Base-by-base conservation (phyloP, 2,329 filamentous ascomycete genomes). In the Penicillium thymicola region DNA sequence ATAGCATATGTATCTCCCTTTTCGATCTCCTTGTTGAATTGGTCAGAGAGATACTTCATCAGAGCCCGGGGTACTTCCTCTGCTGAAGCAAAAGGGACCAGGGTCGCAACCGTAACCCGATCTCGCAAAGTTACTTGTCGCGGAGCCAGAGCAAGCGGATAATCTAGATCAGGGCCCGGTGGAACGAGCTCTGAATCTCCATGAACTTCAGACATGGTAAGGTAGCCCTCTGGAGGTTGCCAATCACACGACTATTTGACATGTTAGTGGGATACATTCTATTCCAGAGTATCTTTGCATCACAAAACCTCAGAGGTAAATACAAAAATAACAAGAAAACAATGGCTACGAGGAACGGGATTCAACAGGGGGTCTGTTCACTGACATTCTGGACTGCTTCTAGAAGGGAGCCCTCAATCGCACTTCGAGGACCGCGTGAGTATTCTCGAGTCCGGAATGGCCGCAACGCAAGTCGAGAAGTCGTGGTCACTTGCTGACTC, bases 1-100 rank as follows among this genome's bases (percentile, higher is more conserved):
- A 95, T 93, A 23, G 92, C 90, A 73, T 96, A 96, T 1, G 92
- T 95, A 72, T 96, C 91, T 55, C 92, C 92, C 73, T 90, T 89
- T 69, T 94, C 90, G 68, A 96, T 94, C 75, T 96, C 92, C 75
- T 89, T 88, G 72, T 92, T 93, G 66, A 96, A 82, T 76, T 94
- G 88, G 68, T 91, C 89, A 65, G 85, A 89, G 45, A 96, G 84
- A 69, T 95, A 94, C 38, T 82, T 81, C 36, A 93, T 79, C 56
- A 96, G 79, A 7, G 88, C 87, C 38, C 80, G 78, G 2, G 92
- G 92, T n/a, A 95, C 87, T 69, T 92, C 85, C 55, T 85, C 79
- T 18, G 84, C 83, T n/a, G 88, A 89, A 18, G 85, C 86, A 73
- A 96, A 92, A 10, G 92, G 92, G 49, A 96, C 83, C 43, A 96